phyloP scores from a whole-genome alignment of 106 monocot species.

The Ottelia alismoides region DNA sequence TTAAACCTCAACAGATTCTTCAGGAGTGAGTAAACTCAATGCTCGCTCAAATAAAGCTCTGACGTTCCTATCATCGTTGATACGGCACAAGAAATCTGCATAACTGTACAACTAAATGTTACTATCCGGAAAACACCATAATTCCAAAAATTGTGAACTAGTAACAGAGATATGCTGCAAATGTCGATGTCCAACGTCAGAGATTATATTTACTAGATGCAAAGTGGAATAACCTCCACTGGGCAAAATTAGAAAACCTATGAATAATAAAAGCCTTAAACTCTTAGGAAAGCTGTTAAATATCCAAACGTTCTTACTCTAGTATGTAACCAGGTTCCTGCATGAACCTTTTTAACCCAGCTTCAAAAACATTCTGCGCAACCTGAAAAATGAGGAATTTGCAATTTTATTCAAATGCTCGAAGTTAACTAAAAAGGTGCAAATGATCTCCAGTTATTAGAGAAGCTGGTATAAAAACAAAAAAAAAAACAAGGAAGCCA shows the following conservation, averaged over 20 bases:
- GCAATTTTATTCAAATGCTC: no score
- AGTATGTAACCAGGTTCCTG: constrained; percentile 73
- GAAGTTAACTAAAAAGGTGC: no score
- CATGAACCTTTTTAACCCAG: no score
- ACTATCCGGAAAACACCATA: no score
- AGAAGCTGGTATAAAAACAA: no score
- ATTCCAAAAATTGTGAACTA: no score
- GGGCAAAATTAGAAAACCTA: background rate
- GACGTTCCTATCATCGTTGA: constrained; percentile 83
- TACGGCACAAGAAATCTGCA: constrained; percentile 69
- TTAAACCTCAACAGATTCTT: no score
- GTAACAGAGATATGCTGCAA: no score
- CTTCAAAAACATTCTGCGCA: constrained; percentile 81
- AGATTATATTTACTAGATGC: no score
- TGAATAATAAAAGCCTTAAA: background rate
- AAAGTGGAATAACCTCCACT: no score
- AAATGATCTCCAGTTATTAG: background rate
- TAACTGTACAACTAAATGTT: constrained; percentile 32
- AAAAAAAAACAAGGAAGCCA: background rate
- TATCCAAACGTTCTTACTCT: constrained; percentile 70
- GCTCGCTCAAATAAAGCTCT: constrained; percentile 80
- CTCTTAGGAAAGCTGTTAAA: no score
- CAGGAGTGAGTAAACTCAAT: constrained; percentile 58
- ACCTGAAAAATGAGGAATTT: constrained; percentile 47
- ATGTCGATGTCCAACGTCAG: no score